Percentiles rank a stretch among this genome's conserved stretches.
These are phyloP conservation scores for Limnanthes douglasii DNA, from an alignment of 345 rosid species.

Conservation along the genomic window DNA sequence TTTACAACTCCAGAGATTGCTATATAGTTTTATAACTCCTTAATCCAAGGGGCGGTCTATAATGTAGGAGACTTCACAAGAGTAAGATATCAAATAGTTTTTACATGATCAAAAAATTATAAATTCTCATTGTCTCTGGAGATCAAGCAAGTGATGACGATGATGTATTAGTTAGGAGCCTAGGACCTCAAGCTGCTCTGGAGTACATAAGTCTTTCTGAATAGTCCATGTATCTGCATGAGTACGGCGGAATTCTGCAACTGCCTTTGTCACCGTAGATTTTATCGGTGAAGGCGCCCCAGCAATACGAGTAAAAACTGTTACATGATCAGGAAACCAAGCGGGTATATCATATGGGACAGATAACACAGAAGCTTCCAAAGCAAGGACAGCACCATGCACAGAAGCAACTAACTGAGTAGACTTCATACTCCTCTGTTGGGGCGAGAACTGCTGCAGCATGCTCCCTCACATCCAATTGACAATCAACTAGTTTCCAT, in stretches of 20 bases:
- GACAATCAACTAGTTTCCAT: slow-evolving; percentile 81
- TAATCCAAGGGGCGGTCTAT: no score
- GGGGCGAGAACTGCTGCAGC: slow-evolving; percentile 95
- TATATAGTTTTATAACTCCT: no score
- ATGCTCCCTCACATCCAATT: slow-evolving; percentile 99
- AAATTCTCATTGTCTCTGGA: no score
- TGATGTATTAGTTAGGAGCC: slow-evolving; percentile 63
- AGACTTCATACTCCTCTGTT: slow-evolving; percentile 35
- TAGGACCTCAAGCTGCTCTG: slow-evolving; percentile 98
- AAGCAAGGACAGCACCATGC: slow-evolving; percentile 95
- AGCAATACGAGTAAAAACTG: slow-evolving; percentile 68
- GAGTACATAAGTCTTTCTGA: slow-evolving; percentile 79
- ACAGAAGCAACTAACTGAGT: slow-evolving; percentile 40
- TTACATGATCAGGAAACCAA: slow-evolving; percentile 92
- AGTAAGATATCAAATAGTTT: no score
- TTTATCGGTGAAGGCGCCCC: slow-evolving; percentile 79
- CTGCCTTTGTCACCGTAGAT: slow-evolving; percentile 94
- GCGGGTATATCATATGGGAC: slow-evolving; percentile 99
- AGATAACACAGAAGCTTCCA: slow-evolving; percentile 89
- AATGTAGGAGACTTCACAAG: no score
- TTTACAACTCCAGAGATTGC: no score
- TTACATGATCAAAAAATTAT: no score
- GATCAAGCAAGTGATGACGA: slow-evolving; percentile 59
- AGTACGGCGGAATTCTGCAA: slow-evolving; percentile 88
- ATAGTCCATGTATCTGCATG: slow-evolving; percentile 96